phyloP scores from a whole-genome alignment of 2,329 filamentous ascomycete genomes.

The Chaetoscypha palmicola region DNA sequence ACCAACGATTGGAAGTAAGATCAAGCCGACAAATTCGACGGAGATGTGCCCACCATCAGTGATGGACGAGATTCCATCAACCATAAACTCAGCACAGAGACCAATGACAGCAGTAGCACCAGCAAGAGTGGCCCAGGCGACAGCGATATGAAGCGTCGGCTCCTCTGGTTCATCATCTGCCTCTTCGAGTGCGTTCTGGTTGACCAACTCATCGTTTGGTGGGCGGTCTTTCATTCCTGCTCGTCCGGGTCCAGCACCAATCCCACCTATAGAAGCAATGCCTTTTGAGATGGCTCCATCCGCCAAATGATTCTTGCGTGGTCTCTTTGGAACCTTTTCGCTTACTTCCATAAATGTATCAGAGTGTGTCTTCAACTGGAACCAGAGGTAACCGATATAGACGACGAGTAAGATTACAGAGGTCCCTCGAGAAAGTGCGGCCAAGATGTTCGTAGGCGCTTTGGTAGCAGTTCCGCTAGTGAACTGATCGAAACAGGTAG shows the following conservation, averaged over 20 bases:
- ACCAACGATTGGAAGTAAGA: conserved; percentile 73
- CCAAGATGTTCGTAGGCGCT: conserved; percentile 40
- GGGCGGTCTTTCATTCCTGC: conserved; percentile 19
- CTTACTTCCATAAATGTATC: conserved; percentile 73
- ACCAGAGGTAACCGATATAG: conserved; percentile 77
- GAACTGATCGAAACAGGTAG: conserved; percentile 71
- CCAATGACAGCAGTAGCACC: conserved; percentile 67
- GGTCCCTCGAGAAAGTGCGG: conserved; percentile 62
- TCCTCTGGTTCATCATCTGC: conserved; percentile 66
- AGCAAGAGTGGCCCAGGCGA: conserved; percentile 65
- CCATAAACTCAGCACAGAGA: conserved; percentile 70
- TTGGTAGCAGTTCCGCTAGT: conserved; percentile 37
- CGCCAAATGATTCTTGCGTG: conserved; percentile 35
- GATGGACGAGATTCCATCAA: conserved; percentile 66
- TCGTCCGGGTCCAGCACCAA: conserved; percentile 27
- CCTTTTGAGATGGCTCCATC: conserved; percentile 27
- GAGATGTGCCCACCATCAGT: conserved; percentile 65
- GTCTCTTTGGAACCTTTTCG: conserved; percentile 63
- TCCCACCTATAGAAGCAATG: conserved; percentile 27
- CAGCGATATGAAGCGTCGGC: conserved; percentile 64
- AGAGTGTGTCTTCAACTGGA: conserved; percentile 83
- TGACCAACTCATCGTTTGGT: conserved; percentile 33
- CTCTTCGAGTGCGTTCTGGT: conserved; percentile 35
- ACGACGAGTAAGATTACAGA: conserved; percentile 75
- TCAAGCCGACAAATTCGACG: conserved; percentile 74